Evolutionary conservation across 164 flowering plant species (phyloP), one percentile per base, ranked within the genome.

Genomic region (Aristolochia californica): DNA sequence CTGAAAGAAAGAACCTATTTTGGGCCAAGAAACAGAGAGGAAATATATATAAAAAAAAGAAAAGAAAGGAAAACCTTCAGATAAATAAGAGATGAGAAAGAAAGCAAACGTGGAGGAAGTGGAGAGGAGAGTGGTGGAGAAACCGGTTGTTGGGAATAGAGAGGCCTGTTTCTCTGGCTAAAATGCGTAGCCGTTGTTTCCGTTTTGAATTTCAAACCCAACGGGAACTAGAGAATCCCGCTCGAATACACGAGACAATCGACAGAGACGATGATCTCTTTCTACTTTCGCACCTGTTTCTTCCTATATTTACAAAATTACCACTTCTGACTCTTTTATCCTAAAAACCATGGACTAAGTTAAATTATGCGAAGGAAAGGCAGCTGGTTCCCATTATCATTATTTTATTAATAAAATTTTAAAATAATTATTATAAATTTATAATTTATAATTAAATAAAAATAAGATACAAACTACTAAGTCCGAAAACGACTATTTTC

Each of bases 201-300:
- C 53, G 53, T 45, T 58, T 13, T 40, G 16, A 4, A 28, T 58
- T 58, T 27, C 25, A 48, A 47, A 27, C 26, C 24, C 58, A 57
- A 57, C 51, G 61, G 45, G 43, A 12, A 47, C 26, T 13, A 45
- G 54, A 11, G 61, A 13, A 27, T 28, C 61, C 44, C 53, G 61
- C 53, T 48, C 44, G 53, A 13, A 38, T 56, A 5, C 5, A 24
- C 7, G 21, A 5, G 45, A 27, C 17, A 8, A 22, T 21, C 28
- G 57, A 5, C 43, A 54, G 10, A 34, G 40, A 12, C 40, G 40
- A 34, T 4, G 10, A 9, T 1, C 7, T 5, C 10, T 34, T 34
- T 34, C 40, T 34, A 34, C 40, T 34, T 34, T 8, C 10, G 10
- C 40, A 34, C 40, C 40, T 34, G 7, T 34, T 5, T 12, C 40